Percentiles rank a stretch among this genome's conserved stretches.
Conservation (phyloP, 2,329 filamentous ascomycete genomes). For the Thielaviopsis euricoi region DNA sequence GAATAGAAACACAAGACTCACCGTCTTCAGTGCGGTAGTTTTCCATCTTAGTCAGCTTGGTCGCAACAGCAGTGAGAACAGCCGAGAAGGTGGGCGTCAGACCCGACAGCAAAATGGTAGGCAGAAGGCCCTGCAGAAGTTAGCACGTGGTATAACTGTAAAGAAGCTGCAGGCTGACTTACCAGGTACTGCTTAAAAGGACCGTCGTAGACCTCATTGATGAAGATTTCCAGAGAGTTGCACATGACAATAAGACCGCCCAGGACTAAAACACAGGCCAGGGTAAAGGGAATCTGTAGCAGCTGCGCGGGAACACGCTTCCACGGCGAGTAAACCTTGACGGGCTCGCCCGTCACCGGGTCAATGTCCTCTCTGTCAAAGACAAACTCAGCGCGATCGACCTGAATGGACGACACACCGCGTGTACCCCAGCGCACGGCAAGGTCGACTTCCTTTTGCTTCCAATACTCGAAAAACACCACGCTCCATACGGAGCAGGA, state of each 20-base stretch:
- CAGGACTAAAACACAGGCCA: constrained; percentile 53
- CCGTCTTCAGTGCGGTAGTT: constrained; percentile 80
- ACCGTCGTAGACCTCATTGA: constrained; percentile 83
- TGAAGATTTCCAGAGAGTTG: constrained; percentile 89
- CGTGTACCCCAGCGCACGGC: constrained; percentile 78
- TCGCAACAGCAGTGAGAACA: constrained; percentile 60
- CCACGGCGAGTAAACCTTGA: constrained; percentile 57
- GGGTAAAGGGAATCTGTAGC: constrained; percentile 69
- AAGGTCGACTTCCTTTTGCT: constrained; percentile 76
- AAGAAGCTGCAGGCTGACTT: constrained; percentile 18
- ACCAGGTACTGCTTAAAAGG: constrained; percentile 75
- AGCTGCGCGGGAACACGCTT: constrained; percentile 64
- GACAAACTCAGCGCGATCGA: constrained; percentile 58
- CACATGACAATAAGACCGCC: constrained; percentile 71
- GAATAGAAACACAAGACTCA: constrained; percentile 17
- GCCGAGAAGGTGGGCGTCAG: constrained; percentile 64
- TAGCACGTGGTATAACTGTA: constrained; percentile 11
- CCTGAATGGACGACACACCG: constrained; percentile 67
- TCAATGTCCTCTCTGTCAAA: constrained; percentile 66
- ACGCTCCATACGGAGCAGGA: constrained; percentile 74
- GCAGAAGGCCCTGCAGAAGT: constrained; percentile 55
- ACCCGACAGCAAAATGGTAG: constrained; percentile 72
- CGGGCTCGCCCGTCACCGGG: constrained; percentile 62
- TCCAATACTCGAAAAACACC: constrained; percentile 90
- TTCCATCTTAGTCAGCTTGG: constrained; percentile 62